These are phyloP conservation scores for Aspergillus eucalypticola DNA, from an alignment of 2,329 filamentous ascomycete genomes.

Conservation along the genomic window DNA sequence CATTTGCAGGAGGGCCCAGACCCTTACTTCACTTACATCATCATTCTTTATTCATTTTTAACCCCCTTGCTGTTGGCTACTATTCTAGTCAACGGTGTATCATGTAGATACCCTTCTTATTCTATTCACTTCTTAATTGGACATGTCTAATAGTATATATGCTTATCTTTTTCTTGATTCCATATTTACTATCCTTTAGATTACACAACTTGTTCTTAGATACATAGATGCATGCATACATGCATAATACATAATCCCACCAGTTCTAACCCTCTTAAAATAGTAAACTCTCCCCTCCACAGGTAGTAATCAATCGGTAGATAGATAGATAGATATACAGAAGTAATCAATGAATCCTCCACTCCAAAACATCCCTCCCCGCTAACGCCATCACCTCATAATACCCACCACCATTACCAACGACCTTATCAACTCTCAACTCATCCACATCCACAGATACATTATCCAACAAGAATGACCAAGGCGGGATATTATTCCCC, in stretches of 20 bases:
- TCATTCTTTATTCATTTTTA: not conserved
- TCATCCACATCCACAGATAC: not conserved
- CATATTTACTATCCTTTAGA: not conserved
- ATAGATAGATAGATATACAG: too few relatives aligned
- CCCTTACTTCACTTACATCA: not conserved
- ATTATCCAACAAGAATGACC: not conserved
- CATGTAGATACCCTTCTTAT: conserved; percentile 15
- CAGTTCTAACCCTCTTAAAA: not conserved
- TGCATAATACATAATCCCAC: not conserved
- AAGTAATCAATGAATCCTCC: conserved; percentile 4
- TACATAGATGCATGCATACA: not conserved
- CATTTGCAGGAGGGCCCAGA: not conserved
- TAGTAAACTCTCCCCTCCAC: too few relatives aligned
- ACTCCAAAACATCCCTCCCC: conserved; percentile 3
- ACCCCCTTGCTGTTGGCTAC: not conserved
- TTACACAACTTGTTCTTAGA: not conserved
- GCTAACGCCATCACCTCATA: not conserved
- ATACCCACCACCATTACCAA: not conserved
- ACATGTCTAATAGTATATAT: conserved; percentile 11
- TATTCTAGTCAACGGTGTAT: conserved; percentile 7
- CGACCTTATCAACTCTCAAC: not conserved
- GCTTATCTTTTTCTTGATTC: not conserved
- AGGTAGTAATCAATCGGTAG: too few relatives aligned
- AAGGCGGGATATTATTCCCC: conserved; percentile 7
- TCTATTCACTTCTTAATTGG: conserved; percentile 13